Evolutionary conservation across 1,284 basidiomycete species (phyloP), one percentile per base, ranked within the genome.

Genomic region (Farysia itapuensis): DNA sequence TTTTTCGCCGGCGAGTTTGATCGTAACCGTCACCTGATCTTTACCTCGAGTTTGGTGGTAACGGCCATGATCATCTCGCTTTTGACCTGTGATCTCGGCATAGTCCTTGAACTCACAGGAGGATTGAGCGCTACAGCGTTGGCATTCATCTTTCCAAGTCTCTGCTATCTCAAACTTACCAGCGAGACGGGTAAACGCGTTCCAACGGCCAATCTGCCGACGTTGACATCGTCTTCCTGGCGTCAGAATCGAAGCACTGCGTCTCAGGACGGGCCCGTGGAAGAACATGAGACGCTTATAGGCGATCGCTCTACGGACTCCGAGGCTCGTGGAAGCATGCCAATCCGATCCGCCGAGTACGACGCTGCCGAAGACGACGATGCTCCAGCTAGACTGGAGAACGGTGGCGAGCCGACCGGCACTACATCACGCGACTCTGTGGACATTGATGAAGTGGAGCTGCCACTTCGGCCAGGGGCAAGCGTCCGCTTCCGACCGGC

Each of bases 101-200:
- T 97, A 28, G 95, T 96, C 79, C 85, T 99, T 28, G 95, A 98
- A 79, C 88, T 99, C 39, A 95, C 93, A 0, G 95, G 95, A 12
- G 94, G 94, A 2, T 84, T 93, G 15, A 91, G 89, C 20, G 94
- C 94, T 1, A 95, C 92, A 0, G 86, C 91, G 0, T 83, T 98
- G 15, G 94, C 94, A 0, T 98, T 88, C 80, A 91, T 97, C 66
- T 81, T 81, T 50, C 77, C 74, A 0, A 64, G 65, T 25, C 42
- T 72, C 14, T 76, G 74, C 54, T 76, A 72, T 40, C 59, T 76
- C 38, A 74, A 76, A 49, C 51, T 76, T 16, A 61, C 64, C 16
- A 54, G 50, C 42, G 64, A 70, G 34, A 63, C 63, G 14, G 56
- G 49, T 20, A 58, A 57, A 20, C 52, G 53, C 5, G 56, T 59